These are phyloP conservation scores for Glycyrrhiza uralensis DNA, from an alignment of 306 rosid genomes.

Conservation along the genomic window DNA sequence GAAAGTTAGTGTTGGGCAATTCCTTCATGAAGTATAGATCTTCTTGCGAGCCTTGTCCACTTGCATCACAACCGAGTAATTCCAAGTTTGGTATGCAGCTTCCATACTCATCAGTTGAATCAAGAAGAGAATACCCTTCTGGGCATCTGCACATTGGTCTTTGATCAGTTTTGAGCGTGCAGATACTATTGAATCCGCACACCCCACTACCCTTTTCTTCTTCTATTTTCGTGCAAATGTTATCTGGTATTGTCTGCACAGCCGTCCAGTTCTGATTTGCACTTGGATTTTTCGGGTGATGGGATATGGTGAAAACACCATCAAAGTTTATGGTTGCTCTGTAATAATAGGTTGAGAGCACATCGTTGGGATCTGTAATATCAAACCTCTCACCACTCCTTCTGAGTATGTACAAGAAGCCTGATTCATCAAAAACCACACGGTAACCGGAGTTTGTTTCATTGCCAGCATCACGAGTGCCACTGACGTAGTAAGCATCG, in stretches of 20 bases:
- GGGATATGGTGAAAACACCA: slow-evolving; percentile 39
- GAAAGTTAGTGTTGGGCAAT: neutral
- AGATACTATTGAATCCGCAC: slow-evolving; percentile 49
- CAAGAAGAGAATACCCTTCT: slow-evolving; percentile 15
- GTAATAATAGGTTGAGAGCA: slow-evolving; percentile 3
- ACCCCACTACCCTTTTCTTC: slow-evolving; percentile 14
- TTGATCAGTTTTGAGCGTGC: neutral
- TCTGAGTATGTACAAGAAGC: slow-evolving; percentile 28
- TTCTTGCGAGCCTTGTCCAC: too few species aligned
- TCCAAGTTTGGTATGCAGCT: slow-evolving; percentile 13
- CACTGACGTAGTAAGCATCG: neutral
- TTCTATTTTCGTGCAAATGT: neutral
- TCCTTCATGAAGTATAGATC: too few species aligned
- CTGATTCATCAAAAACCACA: slow-evolving; percentile 37
- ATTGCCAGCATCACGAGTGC: neutral
- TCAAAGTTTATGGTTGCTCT: slow-evolving; percentile 47
- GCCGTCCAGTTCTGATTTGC: slow-evolving; percentile 3
- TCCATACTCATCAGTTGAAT: slow-evolving; percentile 1
- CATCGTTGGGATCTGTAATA: neutral
- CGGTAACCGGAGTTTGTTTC: slow-evolving; percentile 11
- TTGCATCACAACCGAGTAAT: neutral
- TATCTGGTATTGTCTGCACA: neutral
- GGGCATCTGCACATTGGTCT: slow-evolving; percentile 20
- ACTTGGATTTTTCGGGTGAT: slow-evolving; percentile 8
- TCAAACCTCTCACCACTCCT: neutral